Conservation (phyloP, 768 basidiomycete genomes). For the Amanita brunnescens region DNA sequence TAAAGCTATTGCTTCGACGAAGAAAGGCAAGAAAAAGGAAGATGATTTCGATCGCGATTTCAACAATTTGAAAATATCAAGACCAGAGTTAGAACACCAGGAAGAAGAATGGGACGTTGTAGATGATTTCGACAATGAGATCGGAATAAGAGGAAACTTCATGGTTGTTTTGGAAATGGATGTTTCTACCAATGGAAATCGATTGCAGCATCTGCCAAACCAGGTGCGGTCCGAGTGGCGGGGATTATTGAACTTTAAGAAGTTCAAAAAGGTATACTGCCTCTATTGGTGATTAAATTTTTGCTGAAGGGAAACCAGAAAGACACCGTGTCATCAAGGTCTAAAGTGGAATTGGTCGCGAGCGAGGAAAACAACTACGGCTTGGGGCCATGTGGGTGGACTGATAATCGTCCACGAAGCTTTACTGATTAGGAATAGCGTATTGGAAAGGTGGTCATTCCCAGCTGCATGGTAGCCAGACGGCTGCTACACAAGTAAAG, state of each 20-base stretch:
- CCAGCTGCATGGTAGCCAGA: slow-evolving; percentile 15
- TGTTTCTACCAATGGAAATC: slow-evolving; percentile 30
- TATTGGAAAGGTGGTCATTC: slow-evolving; percentile 44
- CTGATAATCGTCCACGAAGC: not conserved
- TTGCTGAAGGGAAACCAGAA: slow-evolving; percentile 17
- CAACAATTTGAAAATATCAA: slow-evolving; percentile 64
- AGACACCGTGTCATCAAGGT: slow-evolving; percentile 15
- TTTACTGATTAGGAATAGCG: slow-evolving; percentile 22
- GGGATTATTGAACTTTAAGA: slow-evolving; percentile 63
- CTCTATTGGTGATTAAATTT: not conserved
- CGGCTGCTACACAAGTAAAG: slow-evolving; percentile 10
- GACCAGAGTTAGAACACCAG: slow-evolving; percentile 43
- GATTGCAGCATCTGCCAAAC: slow-evolving; percentile 8
- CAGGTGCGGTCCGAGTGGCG: slow-evolving; percentile 30
- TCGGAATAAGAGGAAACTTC: slow-evolving; percentile 61
- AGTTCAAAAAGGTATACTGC: slow-evolving; percentile 56
- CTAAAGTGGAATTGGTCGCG: slow-evolving; percentile 42
- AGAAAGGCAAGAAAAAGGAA: slow-evolving; percentile 57
- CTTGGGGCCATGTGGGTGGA: slow-evolving; percentile 37
- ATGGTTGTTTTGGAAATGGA: slow-evolving; percentile 71
- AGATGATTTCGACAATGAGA: slow-evolving; percentile 59
- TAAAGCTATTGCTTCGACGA: slow-evolving; percentile 65
- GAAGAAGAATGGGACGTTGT: slow-evolving; percentile 50
- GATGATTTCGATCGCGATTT: slow-evolving; percentile 75
- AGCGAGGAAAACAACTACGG: slow-evolving; percentile 47